phyloP scores from a whole-genome alignment of 768 basidiomycete genomes.

The Leccinum subtestaceum region DNA sequence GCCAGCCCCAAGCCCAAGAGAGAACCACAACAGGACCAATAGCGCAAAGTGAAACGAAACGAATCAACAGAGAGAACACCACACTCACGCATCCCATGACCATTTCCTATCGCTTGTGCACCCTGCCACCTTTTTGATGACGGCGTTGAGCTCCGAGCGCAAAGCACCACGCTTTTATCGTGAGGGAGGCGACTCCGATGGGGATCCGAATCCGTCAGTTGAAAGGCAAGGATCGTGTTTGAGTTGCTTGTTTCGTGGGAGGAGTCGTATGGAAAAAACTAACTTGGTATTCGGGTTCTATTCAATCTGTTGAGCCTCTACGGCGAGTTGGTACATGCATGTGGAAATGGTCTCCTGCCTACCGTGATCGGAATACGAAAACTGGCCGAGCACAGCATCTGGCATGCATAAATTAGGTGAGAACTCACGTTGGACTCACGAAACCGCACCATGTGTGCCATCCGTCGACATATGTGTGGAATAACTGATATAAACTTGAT shows the following conservation, averaged over 20 bases:
- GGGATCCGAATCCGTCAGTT: slow-evolving; percentile 59
- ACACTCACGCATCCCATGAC: slow-evolving; percentile 64
- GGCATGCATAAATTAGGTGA: not conserved
- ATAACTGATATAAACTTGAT: slow-evolving; percentile 32
- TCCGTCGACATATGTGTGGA: slow-evolving; percentile 63
- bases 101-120: slow-evolving; percentile 51
- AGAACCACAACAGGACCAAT: slow-evolving; percentile 3
- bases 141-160: slow-evolving; percentile 45
- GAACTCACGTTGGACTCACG: slow-evolving; percentile 37
- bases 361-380: slow-evolving; percentile 59
- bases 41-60: not conserved
- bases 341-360: slow-evolving; percentile 61
- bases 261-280: slow-evolving; percentile 34
- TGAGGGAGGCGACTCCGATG: slow-evolving; percentile 40
- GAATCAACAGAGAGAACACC: not conserved
- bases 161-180: slow-evolving; percentile 48
- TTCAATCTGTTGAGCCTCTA: not conserved
- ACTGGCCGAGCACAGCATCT: not conserved
- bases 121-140: slow-evolving; percentile 51
- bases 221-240: slow-evolving; percentile 65
- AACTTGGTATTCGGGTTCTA: not conserved
- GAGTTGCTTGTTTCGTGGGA: slow-evolving; percentile 57
- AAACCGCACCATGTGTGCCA: slow-evolving; percentile 56
- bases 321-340: not conserved
- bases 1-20: not conserved